Evolutionary conservation across 768 basidiomycete species (phyloP), one percentile per base, ranked within the genome.

Genomic region (Lactarius tabidus): DNA sequence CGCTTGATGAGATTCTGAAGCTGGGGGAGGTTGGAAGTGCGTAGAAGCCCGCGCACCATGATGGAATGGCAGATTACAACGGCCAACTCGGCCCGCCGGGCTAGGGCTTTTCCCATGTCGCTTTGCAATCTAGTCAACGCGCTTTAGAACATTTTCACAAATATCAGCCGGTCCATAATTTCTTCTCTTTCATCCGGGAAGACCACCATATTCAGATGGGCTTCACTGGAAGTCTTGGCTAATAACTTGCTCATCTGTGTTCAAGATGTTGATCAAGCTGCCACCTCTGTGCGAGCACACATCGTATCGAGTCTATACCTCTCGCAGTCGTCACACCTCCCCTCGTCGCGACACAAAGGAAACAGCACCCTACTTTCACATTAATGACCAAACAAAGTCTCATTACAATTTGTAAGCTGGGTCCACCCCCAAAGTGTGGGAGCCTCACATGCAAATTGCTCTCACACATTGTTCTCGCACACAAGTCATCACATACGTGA

Each of bases 1-100:
- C 97, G 85, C 74, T 99, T 99, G 75, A 99, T 95, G 60, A 98
- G 82, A 74, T 98, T 98, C 75, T 98, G 96, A 9, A 99, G 82
- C 73, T 97, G 43, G 0, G 97, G 95, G 10, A 98, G 84, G 73
- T 96, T 96, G 18, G 91, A 85, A 36, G 92, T 89, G 69, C 96
- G 83, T 62, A 94, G 82, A 59, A 89, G 81, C 57, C 90, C n/a
- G 39, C 23, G 23, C 12, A 23, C 45, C 45, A 48, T 48, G 45
- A 26, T 48, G n/a, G 36, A 38, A 38, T 3, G 3, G 9, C 38
- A n/a, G 20, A n/a, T 45, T 45, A 45, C 43, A 45, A 45, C n/a
- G n/a, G n/a, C 43, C 20, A 43, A n/a, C 43, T 43, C 43, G 43
- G 43, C 43, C 43, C 39, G 17, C 36, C 12, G 10, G 8, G 33